These are phyloP conservation scores for Lunasporangiospora selenospora DNA, from an alignment of 192 early-diverging fungal genomes.

Conservation along the genomic window DNA sequence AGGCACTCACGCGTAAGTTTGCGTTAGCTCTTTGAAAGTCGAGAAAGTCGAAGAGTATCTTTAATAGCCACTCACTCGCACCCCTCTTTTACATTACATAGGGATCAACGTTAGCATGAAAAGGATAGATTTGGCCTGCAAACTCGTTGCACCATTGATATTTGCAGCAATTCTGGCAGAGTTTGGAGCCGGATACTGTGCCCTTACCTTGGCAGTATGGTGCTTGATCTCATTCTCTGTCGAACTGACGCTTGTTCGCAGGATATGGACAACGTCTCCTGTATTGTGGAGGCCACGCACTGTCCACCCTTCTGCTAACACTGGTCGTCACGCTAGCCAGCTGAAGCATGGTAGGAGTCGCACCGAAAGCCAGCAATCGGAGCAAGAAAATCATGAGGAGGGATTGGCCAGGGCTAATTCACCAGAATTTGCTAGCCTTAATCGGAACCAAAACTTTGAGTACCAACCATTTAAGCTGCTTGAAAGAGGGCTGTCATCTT, in stretches of 20 bases:
- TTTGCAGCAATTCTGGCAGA: constrained; percentile 30
- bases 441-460: too few relatives aligned
- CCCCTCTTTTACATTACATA: background rate
- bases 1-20: constrained; percentile 26
- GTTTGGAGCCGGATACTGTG: constrained; percentile 21
- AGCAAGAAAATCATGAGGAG: too few relatives aligned
- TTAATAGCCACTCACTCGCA: background rate
- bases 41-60: background rate
- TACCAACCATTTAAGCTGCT: background rate
- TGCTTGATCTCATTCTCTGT: constrained; percentile 17
- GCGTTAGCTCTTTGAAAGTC: too few relatives aligned
- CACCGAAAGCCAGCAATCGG: too few relatives aligned
- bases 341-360: too few relatives aligned
- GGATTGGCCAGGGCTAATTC: too few relatives aligned
- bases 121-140: constrained; percentile 46
- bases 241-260: constrained; percentile 18
- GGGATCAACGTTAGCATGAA: constrained; percentile 36
- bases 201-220: constrained; percentile 26
- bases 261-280: constrained; percentile 19
- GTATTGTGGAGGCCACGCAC: constrained; percentile 20
- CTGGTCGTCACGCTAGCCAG: too few relatives aligned
- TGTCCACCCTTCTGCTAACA: background rate
- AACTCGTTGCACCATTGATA: constrained; percentile 33
- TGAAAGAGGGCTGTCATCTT: background rate
- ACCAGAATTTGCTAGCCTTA: too few relatives aligned